phyloP scores from a whole-genome alignment of 768 basidiomycete species.

The Leucosporidium creatinivorum region DNA sequence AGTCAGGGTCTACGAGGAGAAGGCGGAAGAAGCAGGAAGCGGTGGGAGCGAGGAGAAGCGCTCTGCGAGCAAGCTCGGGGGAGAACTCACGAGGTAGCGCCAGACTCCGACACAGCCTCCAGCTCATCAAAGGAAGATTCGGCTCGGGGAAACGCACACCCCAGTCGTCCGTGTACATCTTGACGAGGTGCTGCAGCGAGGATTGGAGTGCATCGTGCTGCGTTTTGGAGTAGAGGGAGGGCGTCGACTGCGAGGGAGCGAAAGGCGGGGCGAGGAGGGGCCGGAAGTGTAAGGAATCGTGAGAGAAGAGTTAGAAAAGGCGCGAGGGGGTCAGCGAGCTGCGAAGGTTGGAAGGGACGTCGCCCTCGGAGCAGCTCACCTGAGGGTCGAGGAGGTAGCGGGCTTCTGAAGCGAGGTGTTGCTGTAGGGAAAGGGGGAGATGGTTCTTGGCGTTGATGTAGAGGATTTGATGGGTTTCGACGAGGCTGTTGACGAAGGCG shows the following conservation, averaged over 20 bases:
- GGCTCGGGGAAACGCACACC: constrained; percentile 23
- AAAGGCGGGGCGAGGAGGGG: neutral
- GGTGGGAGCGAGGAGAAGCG: no score
- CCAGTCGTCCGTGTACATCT: constrained; percentile 28
- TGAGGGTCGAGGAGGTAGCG: constrained; percentile 6
- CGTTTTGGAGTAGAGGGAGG: neutral
- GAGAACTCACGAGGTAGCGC: constrained; percentile 18
- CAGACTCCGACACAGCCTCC: constrained; percentile 2
- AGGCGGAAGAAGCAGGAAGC: neutral
- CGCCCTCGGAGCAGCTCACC: no score
- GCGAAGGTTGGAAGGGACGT: no score
- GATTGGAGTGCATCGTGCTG: neutral
- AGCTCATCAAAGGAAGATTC: constrained; percentile 11
- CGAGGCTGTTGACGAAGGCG: constrained; percentile 9
- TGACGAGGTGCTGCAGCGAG: constrained; percentile 10
- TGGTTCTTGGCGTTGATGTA: constrained; percentile 12
- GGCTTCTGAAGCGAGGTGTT: neutral
- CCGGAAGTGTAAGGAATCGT: neutral
- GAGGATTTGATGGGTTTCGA: constrained; percentile 21
- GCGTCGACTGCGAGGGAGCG: neutral
- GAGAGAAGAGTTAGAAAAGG: neutral
- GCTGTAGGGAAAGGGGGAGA: constrained; percentile 11
- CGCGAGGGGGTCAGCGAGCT: no score
- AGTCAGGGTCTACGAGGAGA: neutral
- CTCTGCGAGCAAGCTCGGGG: neutral